Base-by-base conservation (phyloP, 2,329 filamentous ascomycete genomes). In the Thielaviopsis populi region DNA sequence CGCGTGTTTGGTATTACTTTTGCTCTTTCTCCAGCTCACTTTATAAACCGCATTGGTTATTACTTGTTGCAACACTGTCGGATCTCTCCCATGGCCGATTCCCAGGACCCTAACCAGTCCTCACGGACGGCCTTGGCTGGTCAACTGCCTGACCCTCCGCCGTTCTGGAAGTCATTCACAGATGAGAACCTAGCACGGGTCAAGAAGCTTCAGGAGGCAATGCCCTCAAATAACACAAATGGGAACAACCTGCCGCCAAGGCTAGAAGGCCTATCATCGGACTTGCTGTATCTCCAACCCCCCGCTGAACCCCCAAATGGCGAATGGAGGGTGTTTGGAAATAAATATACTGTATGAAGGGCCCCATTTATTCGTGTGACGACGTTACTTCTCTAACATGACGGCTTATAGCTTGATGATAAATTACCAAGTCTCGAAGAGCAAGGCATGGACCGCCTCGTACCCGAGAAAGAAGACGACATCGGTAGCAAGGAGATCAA, bases 121-220 rank as follows among this genome's bases (percentile, higher is more conserved):
- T 73, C 74, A 8, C 70, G 72, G 68, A 69, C 69, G 50, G 76
- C 78, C 58, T 74, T 80, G 69, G 79, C 84, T 30, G 83, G 87
- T 27, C 83, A 86, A 48, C 96, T 91, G 72, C 92, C 94, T 27
- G 83, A 87, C 62, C 94, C 94, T 30, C 94, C 94, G 30, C 85
- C 87, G 0, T 95, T 96, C 76, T 97, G 89, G 85, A 86, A 87
- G 69, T 81, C 88, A 72, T 97, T 97, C 75, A 96, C 89, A 0
- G 73, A 83, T 2, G 83, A 87, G 33, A 95, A 92, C 71, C 70
- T 89, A 62, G 75, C 82, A 15, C 83, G 83, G 3, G 74, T 81
- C 63, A 73, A 76, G 5, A 72, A 75, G 24, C 69, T 82, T 15
- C 77, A 75, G 61, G 72, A 73, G 56, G 69, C 75, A 8, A 43